These are phyloP conservation scores for Elongisporangium prolatum DNA, from an alignment of 352 stramenopile genomes.

Conservation along the genomic window DNA sequence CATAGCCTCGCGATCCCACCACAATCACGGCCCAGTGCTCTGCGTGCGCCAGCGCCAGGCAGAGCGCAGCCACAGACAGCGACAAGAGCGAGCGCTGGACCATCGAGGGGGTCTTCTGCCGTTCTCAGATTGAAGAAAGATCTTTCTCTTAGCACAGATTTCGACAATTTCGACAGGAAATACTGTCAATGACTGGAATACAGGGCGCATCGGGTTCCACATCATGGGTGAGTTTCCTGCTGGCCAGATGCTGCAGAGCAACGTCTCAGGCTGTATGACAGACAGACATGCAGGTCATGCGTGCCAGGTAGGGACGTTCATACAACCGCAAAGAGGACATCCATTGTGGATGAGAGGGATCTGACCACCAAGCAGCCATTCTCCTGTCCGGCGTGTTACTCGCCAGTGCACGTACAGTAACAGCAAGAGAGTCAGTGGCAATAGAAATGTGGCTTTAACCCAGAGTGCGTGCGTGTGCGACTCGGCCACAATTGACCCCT, in stretches of 20 bases:
- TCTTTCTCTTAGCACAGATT: background rate
- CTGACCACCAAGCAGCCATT: background rate
- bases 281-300: background rate
- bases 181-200: background rate
- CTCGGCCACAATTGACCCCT: background rate
- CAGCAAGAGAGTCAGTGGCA: background rate
- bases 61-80: constrained; percentile 12
- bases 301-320: background rate
- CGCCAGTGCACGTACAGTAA: background rate
- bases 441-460: background rate
- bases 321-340: background rate
- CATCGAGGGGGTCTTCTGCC: constrained; percentile 5
- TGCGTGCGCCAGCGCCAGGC: constrained; percentile 9
- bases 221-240: background rate
- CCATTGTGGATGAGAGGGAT: background rate
- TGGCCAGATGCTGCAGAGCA: background rate
- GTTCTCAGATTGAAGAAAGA: background rate
- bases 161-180: background rate
- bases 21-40: constrained; percentile 92
- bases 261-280: background rate
- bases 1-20: constrained; percentile 82
- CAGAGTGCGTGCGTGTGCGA: background rate
- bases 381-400: background rate
- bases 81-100: background rate
- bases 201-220: background rate